These are phyloP conservation scores for Colletotrichum falcatum DNA, from an alignment of 2,329 filamentous ascomycete species.

Conservation along the genomic window DNA sequence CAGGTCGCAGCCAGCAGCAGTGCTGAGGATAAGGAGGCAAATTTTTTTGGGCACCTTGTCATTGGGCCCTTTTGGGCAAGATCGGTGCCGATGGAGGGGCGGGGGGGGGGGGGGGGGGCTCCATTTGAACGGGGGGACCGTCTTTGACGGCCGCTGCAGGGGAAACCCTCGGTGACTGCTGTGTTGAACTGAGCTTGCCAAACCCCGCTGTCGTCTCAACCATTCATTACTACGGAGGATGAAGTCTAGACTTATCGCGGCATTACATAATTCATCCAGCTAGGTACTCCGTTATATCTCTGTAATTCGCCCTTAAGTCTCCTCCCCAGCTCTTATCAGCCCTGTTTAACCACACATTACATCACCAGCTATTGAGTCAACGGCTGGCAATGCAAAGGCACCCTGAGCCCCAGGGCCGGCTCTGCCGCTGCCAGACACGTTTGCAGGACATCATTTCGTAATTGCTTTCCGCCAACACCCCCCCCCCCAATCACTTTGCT, in stretches of 20 bases:
- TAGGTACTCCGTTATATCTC: background rate
- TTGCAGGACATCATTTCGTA: background rate
- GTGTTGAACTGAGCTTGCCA: background rate
- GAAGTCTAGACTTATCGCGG: slow-evolving; percentile 38
- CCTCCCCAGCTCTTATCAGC: slow-evolving; percentile 34
- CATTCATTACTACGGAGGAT: too few species aligned
- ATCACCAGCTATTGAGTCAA: slow-evolving; percentile 36
- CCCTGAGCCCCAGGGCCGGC: slow-evolving; percentile 3
- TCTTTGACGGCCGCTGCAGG: slow-evolving; percentile 15
- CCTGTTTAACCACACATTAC: slow-evolving; percentile 35
- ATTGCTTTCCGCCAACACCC: too few species aligned
- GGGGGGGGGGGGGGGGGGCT: slow-evolving; percentile 12
- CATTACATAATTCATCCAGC: slow-evolving; percentile 31
- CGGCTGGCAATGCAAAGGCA: slow-evolving; percentile 8
- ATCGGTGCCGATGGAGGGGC: slow-evolving; percentile 23
- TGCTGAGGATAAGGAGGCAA: slow-evolving; percentile 22
- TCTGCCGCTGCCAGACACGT: background rate
- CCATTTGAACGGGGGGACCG: slow-evolving; percentile 9
- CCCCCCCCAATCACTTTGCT: background rate
- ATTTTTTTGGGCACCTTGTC: slow-evolving; percentile 36
- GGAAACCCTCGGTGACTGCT: slow-evolving; percentile 25
- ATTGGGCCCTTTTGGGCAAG: slow-evolving; percentile 38
- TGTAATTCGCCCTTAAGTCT: background rate
- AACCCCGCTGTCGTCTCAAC: too few species aligned
- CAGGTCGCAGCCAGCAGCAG: slow-evolving; percentile 21